phyloP scores from a whole-genome alignment of 2,329 filamentous ascomycete species.

The Thermothelomyces thermophilus region DNA sequence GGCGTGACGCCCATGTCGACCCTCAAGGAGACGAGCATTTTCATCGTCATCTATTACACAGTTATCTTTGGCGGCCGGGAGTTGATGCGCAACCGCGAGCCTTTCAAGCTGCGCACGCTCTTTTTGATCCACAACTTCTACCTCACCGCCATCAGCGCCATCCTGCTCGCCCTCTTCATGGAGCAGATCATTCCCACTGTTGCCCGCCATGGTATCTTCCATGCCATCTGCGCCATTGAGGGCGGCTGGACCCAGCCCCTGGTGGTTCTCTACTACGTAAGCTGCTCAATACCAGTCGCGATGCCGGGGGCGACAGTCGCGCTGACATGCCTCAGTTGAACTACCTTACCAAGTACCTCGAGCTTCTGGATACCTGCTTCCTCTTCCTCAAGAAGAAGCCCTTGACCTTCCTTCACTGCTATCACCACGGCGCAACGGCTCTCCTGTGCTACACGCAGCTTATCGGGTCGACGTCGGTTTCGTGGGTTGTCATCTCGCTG shows the following conservation, averaged over 20 bases:
- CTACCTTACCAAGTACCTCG: conserved; percentile 76
- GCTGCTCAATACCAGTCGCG: conserved; percentile 32
- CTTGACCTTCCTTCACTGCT: conserved; percentile 96
- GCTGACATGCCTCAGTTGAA: conserved; percentile 20
- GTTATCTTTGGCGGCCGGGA: conserved; percentile 91
- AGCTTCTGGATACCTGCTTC: conserved; percentile 92
- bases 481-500: conserved; percentile 88
- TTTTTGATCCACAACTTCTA: conserved; percentile 98
- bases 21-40: conserved; percentile 70
- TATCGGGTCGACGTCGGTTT: conserved; percentile 84
- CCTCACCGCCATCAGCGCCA: conserved; percentile 76
- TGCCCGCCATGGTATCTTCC: conserved; percentile 75
- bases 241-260: conserved; percentile 93
- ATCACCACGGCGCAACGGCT: conserved; percentile 95
- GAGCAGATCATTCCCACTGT: conserved; percentile 87
- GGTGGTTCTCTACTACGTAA: conserved; percentile 92
- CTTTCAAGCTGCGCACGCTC: conserved; percentile 78
- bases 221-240: conserved; percentile 70
- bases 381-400: conserved; percentile 99
- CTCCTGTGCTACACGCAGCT: conserved; percentile 97
- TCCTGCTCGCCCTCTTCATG: conserved; percentile 75
- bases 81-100: conserved; percentile 78
- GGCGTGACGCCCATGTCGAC: conserved; percentile 87
- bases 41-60: conserved; percentile 83
- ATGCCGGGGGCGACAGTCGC: neutral